Base-by-base conservation (phyloP, 108 stramenopile genomes). In the Fragilaria crotonensis region DNA sequence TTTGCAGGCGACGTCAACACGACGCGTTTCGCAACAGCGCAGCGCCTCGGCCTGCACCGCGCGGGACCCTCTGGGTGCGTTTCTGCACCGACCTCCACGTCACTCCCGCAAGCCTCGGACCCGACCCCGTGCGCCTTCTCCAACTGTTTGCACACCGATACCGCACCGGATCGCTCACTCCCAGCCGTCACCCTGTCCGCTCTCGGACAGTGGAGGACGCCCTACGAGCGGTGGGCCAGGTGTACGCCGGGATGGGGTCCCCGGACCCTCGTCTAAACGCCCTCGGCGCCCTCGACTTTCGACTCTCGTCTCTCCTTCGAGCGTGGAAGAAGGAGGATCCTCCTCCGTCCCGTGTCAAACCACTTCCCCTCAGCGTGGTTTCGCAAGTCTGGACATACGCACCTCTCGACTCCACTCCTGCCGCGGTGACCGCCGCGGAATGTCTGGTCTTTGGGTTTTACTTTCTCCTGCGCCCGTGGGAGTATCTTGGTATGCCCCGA, bases 311-410 rank as follows among this genome's bases (percentile, higher is more conserved):
- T 4, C 45, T 44, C 11, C 14, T 67, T 19, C 59, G 54, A n/a
- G 5, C 52, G 9, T 66, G 66, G 58, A n/a, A n/a, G n/a, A n/a
- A n/a, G n/a, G n/a, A n/a, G n/a, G n/a, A n/a, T n/a, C n/a, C n/a
- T n/a, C n/a, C 71, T 4, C 67, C 72, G 0, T 33, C 33, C 3
- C 62, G 72, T 9, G 65, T 77, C 45, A 76, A 76, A 28, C 68
- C 79, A 20, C 54, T 80, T 23, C 77, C 68, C 0, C 63, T 71
- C 31, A 45, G n/a, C n/a, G n/a, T n/a, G n/a, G n/a, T n/a, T n/a
- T n/a, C n/a, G n/a, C n/a, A n/a, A n/a, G n/a, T n/a, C n/a, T n/a
- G n/a, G n/a, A n/a, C n/a, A n/a, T n/a, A n/a, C n/a, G n/a, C n/a
- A n/a, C n/a, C n/a, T n/a, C n/a, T n/a, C n/a, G n/a, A n/a, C n/a